A percentile compares a stretch with the other conserved stretches of the same genome.
These are phyloP conservation scores for Penicillium sp. DNA, from an alignment of 2,329 filamentous ascomycete species.

Conservation along the genomic window DNA sequence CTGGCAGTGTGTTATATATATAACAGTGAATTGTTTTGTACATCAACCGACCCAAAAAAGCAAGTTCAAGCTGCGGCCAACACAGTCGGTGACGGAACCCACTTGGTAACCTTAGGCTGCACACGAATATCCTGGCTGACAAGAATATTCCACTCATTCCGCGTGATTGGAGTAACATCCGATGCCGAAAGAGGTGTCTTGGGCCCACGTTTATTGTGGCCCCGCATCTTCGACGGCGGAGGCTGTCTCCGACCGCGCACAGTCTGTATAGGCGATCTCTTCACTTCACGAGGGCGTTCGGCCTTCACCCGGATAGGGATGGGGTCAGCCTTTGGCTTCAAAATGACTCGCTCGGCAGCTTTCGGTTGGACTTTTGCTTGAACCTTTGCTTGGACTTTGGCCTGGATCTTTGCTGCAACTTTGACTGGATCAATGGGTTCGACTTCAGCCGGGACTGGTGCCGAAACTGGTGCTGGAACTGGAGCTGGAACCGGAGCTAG, in stretches of 20 bases:
- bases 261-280: conserved; percentile 21
- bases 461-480: background rate
- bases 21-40: background rate
- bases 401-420: background rate
- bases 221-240: conserved; percentile 18
- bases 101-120: conserved; percentile 37
- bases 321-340: conserved; percentile 4
- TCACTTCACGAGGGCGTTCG: conserved; percentile 2
- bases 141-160: conserved; percentile 44
- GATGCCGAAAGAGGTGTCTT: conserved; percentile 44
- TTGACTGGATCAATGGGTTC: background rate
- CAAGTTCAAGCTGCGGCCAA: conserved; percentile 28
- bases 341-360: background rate
- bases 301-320: conserved; percentile 1
- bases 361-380: background rate
- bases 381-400: background rate
- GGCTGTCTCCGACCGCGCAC: conserved; percentile 25
- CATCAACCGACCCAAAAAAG: background rate
- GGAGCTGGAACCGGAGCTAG: background rate
- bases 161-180: conserved; percentile 44
- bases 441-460: background rate
- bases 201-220: conserved; percentile 28
- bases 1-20: background rate
- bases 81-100: conserved; percentile 38
- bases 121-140: conserved; percentile 31